A percentile compares a stretch with the other conserved stretches of the same genome.
These are phyloP conservation scores for Aureobasidium pullulans DNA, from an alignment of 2,329 filamentous ascomycete genomes.

Conservation along the genomic window DNA sequence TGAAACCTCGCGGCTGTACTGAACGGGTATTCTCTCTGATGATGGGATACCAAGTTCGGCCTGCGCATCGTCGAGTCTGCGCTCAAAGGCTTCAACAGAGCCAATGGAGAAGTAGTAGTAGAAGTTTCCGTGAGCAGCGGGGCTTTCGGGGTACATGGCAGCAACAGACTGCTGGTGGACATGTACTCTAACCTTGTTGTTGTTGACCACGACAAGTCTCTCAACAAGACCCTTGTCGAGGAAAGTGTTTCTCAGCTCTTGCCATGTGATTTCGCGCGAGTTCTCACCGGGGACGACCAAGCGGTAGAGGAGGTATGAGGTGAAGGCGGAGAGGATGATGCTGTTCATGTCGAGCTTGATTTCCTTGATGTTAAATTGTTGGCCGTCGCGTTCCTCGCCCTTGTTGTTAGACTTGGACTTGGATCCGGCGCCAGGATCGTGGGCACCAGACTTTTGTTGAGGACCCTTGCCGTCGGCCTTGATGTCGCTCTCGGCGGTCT, in stretches of 20 bases:
- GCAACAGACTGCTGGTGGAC: conserved; percentile 68
- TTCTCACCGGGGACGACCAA: conserved; percentile 60
- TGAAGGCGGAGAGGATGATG: conserved; percentile 50
- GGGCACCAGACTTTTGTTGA: conserved; percentile 37
- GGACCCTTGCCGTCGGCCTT: conserved; percentile 24
- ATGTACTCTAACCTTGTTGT: conserved; percentile 70
- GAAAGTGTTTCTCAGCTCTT: conserved; percentile 90
- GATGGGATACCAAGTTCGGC: conserved; percentile 76
- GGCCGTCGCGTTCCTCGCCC: conserved; percentile 25
- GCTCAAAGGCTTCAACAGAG: conserved; percentile 87
- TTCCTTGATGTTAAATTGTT: conserved; percentile 28
- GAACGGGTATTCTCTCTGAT: conserved; percentile 86
- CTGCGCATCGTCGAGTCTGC: conserved; percentile 80
- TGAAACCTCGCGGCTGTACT: conserved; percentile 70
- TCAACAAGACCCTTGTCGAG: conserved; percentile 93
- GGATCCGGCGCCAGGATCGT: conserved; percentile 33
- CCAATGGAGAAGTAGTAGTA: conserved; percentile 94
- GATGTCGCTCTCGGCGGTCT: conserved; percentile 37
- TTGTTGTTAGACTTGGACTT: conserved; percentile 32
- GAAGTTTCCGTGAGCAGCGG: conserved; percentile 60
- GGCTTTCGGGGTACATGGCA: conserved; percentile 67
- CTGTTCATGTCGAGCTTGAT: conserved; percentile 50
- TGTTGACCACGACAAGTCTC: conserved; percentile 76
- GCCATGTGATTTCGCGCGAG: conserved; percentile 85
- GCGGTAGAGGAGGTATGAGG: conserved; percentile 56